These are phyloP conservation scores for Chrysanthemum lavandulifolium DNA, from an alignment of 129 eudicot genomes.

Conservation along the genomic window DNA sequence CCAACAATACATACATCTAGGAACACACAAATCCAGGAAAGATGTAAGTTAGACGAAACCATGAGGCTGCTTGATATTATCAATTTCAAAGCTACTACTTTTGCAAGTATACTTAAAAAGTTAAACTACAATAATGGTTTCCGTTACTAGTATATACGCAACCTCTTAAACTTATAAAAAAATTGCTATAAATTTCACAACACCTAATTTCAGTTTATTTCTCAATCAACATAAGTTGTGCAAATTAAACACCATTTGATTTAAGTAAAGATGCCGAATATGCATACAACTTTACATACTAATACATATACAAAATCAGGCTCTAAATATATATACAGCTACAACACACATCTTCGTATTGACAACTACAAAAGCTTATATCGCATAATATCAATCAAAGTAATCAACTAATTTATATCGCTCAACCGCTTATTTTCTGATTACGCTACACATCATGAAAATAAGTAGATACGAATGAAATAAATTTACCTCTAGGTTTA, in stretches of 20 bases:
- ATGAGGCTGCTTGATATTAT: neutral
- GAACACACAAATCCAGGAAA: conserved; percentile 24
- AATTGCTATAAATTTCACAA: neutral
- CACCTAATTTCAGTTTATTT: neutral
- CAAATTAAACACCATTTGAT: neutral
- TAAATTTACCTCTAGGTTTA: conserved; percentile 40
- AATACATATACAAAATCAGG: too few species aligned
- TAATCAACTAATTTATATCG: too few species aligned
- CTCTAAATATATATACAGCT: too few species aligned
- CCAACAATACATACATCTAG: conserved; percentile 98
- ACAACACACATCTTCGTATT: too few species aligned
- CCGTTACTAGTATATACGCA: conserved; percentile 1
- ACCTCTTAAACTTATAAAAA: neutral
- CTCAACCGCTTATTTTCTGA: too few species aligned
- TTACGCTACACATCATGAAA: too few species aligned
- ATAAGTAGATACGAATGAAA: neutral
- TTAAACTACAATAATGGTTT: neutral
- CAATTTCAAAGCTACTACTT: neutral
- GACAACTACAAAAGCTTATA: too few species aligned
- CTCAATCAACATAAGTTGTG: conserved; percentile 7
- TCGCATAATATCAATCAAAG: too few species aligned
- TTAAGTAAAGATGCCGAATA: neutral
- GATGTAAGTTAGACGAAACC: neutral
- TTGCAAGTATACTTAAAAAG: neutral
- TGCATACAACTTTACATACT: neutral